Base-by-base conservation (phyloP, 768 basidiomycete genomes). In the Auriscalpium microsporum region DNA sequence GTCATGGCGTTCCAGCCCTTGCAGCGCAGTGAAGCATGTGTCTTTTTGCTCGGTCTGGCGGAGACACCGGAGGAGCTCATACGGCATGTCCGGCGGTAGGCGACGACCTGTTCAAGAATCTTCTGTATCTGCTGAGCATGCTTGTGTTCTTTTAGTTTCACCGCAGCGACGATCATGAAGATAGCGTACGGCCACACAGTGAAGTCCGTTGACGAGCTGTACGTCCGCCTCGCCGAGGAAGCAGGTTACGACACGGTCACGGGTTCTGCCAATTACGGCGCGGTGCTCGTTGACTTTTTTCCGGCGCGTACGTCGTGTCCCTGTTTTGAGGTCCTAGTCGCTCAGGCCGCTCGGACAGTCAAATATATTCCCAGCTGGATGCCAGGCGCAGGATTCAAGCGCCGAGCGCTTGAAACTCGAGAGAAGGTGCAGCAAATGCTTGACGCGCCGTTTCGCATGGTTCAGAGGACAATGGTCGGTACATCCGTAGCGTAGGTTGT, bases 261-360 rank as follows among this genome's bases (percentile, higher is more conserved):
- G 9, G 28, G 28, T 7, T 53, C 58, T 21, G 66, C 65, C 14
- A 65, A 62, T 28, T 62, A 64, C 11, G 68, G 63, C 13, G 62
- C 68, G 10, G 62, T 65, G 53, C 62, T 69, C n/a, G 69, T 71
- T 10, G 69, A 71, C 56, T 69, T 71, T 58, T 65, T 71, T 55
- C 69, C 69, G 8, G 53, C 63, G 37, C 50, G 69, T 71, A 57
- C 53, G 69, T 64, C 50, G 19, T 17, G n/a, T 10, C 10, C 45
- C 9, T 53, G 5, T 28, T 17, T 21, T 13, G 16, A 19, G n/a
- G 34, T 17, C 19, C 8, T 17, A 38, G 17, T 19, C 16, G 36
- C 33, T 11, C 28, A 21, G 16, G 44, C 11, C 21, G 35, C 45
- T 34, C 23, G 36, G 33, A 19, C 42, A 62, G 61, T 62, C 10